Evolutionary conservation across 306 rosid genomes (phyloP), one percentile per base, ranked within the genome.

Genomic region (Rosa rugosa): DNA sequence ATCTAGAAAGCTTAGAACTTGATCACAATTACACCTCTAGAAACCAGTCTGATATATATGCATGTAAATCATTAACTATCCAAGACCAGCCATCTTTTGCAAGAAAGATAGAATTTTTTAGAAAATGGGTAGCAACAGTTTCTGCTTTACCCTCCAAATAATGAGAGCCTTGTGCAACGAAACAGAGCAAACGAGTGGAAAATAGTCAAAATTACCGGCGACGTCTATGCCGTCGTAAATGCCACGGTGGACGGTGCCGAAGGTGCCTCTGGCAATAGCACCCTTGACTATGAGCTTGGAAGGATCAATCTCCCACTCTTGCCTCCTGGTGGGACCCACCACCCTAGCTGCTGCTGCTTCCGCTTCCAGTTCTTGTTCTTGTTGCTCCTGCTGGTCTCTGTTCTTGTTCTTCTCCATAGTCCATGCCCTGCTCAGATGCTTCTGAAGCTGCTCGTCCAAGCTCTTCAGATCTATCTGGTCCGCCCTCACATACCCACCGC

Each of bases 391-490:
- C 50, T 46, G 7, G 5, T 86, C 92, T 79, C 45, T 83, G 72
- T 78, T 91, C 84, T 93, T 91, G 88, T 83, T 87, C 92, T 91
- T 95, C 85, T 95, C 99, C 99, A 89, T 93, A 20, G 97, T 91
- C 94, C 97, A 91, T 50, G 99, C 88, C 76, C 92, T 87, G 72
- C 83, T 91, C 47, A 93, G 91, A 83, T 95, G 99, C 88, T 94
- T 91, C 84, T 95, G 99, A 5, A 95, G 91, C 82, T 95, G 99
- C 66, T 95, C 99, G 81, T 95, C 99, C 85, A 95, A 87, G 82
- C 99, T 91, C 89, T 95, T 95, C 87, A 95, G 97, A 89, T 95
- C 99, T 89, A 95, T 93, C 80, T 95, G 98, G 88, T 95, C 99
- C 51, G 99, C 99, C 75, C 99, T 93, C 80, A 93, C 94, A 82